Evolutionary conservation across 495 filamentous ascomycete species (phyloP).

Genomic region (Ramalina intermedia): DNA sequence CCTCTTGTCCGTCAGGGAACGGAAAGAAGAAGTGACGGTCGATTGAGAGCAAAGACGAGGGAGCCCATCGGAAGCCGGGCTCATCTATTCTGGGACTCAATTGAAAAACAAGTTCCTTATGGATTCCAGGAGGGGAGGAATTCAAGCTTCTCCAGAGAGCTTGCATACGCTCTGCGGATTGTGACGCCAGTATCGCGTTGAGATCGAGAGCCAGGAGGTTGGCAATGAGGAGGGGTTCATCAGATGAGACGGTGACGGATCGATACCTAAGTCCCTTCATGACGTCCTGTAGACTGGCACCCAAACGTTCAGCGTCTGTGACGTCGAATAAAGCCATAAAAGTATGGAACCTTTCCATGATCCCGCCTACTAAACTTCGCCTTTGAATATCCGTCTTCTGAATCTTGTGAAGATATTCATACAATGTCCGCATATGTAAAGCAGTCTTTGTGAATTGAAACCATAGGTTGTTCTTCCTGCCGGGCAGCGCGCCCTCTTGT

Average conservation of each 20-base stretch:
- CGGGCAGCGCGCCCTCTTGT: constrained; percentile 3
- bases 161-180: constrained; percentile 5
- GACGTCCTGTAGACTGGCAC: not conserved
- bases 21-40: constrained; percentile 1
- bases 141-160: constrained; percentile 3
- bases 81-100: constrained; percentile 1
- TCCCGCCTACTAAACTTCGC: not conserved
- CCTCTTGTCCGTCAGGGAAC: not conserved
- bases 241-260: constrained; percentile 18
- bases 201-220: constrained; percentile 17
- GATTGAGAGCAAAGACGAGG: constrained; percentile 1
- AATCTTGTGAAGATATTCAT: not conserved
- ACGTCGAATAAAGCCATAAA: constrained; percentile 3
- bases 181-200: constrained; percentile 7
- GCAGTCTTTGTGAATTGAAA: constrained; percentile 8
- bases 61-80: constrained; percentile 6
- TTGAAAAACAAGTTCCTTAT: constrained; percentile 2
- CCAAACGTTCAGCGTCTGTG: not conserved
- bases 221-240: constrained; percentile 23
- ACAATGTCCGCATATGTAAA: constrained; percentile 1
- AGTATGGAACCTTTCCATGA: not conserved
- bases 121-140: not conserved
- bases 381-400: not conserved
- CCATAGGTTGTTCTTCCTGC: constrained; percentile 5
- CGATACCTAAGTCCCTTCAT: constrained; percentile 15